Conservation (phyloP, 1,139 yeast genomes). For the Zygosaccharomyces sapae region DNA sequence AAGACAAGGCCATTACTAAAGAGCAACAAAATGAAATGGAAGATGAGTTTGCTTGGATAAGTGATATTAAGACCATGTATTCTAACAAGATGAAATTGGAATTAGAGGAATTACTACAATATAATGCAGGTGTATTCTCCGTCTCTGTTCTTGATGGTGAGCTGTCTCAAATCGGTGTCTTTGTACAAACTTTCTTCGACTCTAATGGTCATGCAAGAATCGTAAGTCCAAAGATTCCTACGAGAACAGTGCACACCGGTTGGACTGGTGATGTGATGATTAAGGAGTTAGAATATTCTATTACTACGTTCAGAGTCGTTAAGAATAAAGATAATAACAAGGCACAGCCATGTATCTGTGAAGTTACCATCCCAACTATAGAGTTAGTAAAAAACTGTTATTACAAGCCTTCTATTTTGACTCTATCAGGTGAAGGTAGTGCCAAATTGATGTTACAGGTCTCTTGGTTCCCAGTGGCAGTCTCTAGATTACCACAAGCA, state of each 20-base stretch:
- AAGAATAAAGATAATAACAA: slow-evolving; percentile 51
- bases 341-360: slow-evolving; percentile 58
- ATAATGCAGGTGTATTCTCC: slow-evolving; percentile 73
- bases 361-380: slow-evolving; percentile 60
- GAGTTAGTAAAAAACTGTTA: slow-evolving; percentile 66
- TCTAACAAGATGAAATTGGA: slow-evolving; percentile 53
- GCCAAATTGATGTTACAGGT: slow-evolving; percentile 56
- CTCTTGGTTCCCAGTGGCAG: slow-evolving; percentile 74
- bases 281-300: slow-evolving; percentile 74
- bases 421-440: slow-evolving; percentile 46
- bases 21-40: slow-evolving; percentile 28
- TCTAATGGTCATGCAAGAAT: slow-evolving; percentile 61
- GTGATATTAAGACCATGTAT: slow-evolving; percentile 41
- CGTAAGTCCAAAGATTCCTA: slow-evolving; percentile 47
- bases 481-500: slow-evolving; percentile 59
- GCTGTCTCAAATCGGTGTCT: slow-evolving; percentile 50
- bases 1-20: slow-evolving; percentile 31
- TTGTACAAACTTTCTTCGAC: slow-evolving; percentile 72
- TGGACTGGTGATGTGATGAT: slow-evolving; percentile 69
- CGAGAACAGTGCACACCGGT: slow-evolving; percentile 45
- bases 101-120: slow-evolving; percentile 56
- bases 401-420: slow-evolving; percentile 53
- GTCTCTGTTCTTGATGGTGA: slow-evolving; percentile 59
- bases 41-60: slow-evolving; percentile 36
- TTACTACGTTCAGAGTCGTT: slow-evolving; percentile 56